Base-by-base conservation (phyloP, 164 flowering plant species). In the Tetracentron sinense region DNA sequence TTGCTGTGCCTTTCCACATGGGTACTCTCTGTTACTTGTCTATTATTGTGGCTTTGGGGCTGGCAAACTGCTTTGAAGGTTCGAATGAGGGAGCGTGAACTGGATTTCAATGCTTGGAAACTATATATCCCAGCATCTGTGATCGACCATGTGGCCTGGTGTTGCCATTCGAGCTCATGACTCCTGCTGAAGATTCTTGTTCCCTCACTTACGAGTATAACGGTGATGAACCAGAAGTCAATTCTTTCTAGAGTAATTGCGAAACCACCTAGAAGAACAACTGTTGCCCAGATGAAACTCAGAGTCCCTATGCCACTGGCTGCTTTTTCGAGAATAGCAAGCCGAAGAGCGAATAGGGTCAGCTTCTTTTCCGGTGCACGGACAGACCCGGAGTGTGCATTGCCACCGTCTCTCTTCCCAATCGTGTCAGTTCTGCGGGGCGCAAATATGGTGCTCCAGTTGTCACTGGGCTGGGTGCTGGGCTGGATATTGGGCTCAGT, bases 241-340 rank as follows among this genome's bases (percentile, higher is more conserved):
- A 81, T 83, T 60, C 69, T 83, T 11, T 75, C 90, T 4, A 94
- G 68, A 21, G 87, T 85, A 22, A 87, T 86, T 29, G 98, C 96
- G n/a, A 90, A 91, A 0, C 99, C 97, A 7, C 97, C 99, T 0
- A 94, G n/a, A n/a, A n/a, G n/a, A n/a, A n/a, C n/a, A n/a, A n/a
- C n/a, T n/a, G n/a, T n/a, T n/a, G n/a, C n/a, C n/a, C n/a, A n/a
- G n/a, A n/a, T n/a, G n/a, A n/a, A n/a, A n/a, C n/a, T n/a, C n/a
- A n/a, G 80, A 10, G 99, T 77, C 56, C 99, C 99, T 4, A 91
- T 61, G 6, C 96, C 81, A n/a, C 89, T 87, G 0, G 97, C 99
- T 44, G 87, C 60, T 68, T 94, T 93, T 65, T 93, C 96, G 4
- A 93, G 82, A 46, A 87, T 69, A 0, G 96, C 93, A 0, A 93